A percentile compares a stretch with the other conserved stretches of the same genome.
Conservation (phyloP, 306 rosid species). For the Cicer arietinum region DNA sequence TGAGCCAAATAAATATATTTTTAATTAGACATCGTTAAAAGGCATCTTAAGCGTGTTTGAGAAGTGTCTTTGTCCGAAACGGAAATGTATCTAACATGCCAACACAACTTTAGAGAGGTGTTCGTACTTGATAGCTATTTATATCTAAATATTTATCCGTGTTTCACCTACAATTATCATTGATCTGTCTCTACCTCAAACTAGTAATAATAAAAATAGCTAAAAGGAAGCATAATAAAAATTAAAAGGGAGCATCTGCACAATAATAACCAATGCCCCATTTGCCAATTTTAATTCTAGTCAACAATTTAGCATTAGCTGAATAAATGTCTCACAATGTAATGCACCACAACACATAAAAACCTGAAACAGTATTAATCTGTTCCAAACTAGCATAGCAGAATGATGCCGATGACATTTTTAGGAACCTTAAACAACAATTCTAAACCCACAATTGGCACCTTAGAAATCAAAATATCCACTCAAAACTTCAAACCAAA, state of each 20-base stretch:
- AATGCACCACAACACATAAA: slow-evolving; percentile 4
- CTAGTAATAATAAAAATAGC: background rate
- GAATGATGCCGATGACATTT: background rate
- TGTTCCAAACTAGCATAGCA: background rate
- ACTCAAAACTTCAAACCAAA: slow-evolving; percentile 9
- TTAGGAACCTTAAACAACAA: slow-evolving; percentile 4
- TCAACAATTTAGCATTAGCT: background rate
- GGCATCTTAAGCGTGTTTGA: too few relatives aligned
- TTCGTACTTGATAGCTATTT: too few relatives aligned
- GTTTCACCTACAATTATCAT: background rate
- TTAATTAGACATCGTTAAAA: too few relatives aligned
- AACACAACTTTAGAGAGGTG: too few relatives aligned
- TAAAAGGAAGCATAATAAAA: background rate
- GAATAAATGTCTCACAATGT: slow-evolving; percentile 22
- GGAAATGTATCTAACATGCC: too few relatives aligned
- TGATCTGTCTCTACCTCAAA: background rate
- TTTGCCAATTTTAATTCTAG: slow-evolving; percentile 10
- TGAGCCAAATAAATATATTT: too few relatives aligned
- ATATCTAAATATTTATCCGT: background rate
- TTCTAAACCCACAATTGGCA: slow-evolving; percentile 1
- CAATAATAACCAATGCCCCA: background rate
- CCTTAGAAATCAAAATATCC: slow-evolving; percentile 3
- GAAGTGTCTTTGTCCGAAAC: too few relatives aligned
- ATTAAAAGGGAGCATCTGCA: background rate
- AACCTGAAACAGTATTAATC: background rate